Base-by-base conservation (phyloP, 495 filamentous ascomycete genomes). In the Glarea lozoyensis region DNA sequence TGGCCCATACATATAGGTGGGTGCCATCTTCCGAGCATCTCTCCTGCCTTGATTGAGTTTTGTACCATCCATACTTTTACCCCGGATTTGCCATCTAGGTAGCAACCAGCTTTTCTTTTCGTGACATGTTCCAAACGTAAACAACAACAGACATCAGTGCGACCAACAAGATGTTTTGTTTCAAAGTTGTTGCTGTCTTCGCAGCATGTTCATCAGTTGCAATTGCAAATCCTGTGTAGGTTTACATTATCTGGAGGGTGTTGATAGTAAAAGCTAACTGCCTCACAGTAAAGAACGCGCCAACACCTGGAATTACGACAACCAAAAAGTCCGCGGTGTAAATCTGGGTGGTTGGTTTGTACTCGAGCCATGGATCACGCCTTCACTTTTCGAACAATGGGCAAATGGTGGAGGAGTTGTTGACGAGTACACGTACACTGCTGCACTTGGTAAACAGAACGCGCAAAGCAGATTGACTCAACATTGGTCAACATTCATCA, bases 401-500 rank as follows among this genome's bases (percentile, higher is more conserved):
- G 58, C 59, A 17, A 48, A 51, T 18, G 48, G 48, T 17, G 48
- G 48, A 4, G 48, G 45, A 7, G 75, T 70, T n/a, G 70, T 80
- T 4, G 80, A 84, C 43, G 80, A 84, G 56, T 84, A 72, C 55
- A 77, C 74, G 5, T 62, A 75, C 30, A 73, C 70, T 23, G 42
- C 64, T 12, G 59, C 48, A 6, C 60, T 81, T 15, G 79, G 78
- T 24, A 55, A 64, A 10, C 63, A 65, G 31, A 62, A 66, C 36
- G 76, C 78, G 21, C 57, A 59, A 12, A 43, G 52, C 11, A 60
- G 61, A 20, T 59, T 84, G 33, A 56, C 58, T 1, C 35, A 64
- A 21, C 80, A 84, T 52, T 84, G 80, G 80, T 58, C 60, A 37
- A 65, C 63, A 40, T 88, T 73, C 65, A 78, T 88, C 53, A 82